Conservation (phyloP, 257 asterid genomes). For the Solanum clarkiae region DNA sequence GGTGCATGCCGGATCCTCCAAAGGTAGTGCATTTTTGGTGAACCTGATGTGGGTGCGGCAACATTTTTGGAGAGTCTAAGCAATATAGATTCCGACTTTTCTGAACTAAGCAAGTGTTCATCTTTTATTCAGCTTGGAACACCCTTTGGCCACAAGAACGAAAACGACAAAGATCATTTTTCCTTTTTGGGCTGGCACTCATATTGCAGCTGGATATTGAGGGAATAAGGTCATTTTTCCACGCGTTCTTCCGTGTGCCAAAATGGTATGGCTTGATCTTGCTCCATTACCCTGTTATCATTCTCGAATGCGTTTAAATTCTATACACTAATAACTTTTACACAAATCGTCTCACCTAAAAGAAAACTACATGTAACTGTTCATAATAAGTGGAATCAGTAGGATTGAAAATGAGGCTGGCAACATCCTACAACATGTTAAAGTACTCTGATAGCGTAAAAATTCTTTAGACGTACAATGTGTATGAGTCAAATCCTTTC, state of each 20-base stretch:
- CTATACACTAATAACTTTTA: not conserved
- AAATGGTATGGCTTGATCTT: constrained; percentile 43
- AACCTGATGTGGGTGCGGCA: not conserved
- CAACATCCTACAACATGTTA: not conserved
- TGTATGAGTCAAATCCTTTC: not conserved
- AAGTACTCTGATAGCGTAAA: not conserved
- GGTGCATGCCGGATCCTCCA: not conserved
- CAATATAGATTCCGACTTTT: not conserved
- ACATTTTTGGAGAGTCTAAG: not conserved
- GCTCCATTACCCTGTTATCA: not conserved
- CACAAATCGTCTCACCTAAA: not conserved
- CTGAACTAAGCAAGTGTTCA: not conserved
- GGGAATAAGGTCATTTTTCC: constrained; percentile 82
- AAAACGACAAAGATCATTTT: constrained; percentile 89
- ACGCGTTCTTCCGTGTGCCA: constrained; percentile 75
- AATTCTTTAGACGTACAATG: too few relatives aligned
- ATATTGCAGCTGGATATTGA: constrained; percentile 78
- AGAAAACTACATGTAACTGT: not conserved
- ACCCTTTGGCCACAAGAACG: constrained; percentile 96
- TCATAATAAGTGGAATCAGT: not conserved
- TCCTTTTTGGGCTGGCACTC: constrained; percentile 94
- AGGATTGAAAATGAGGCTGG: not conserved
- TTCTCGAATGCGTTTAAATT: not conserved
- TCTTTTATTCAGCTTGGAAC: constrained; percentile 65
- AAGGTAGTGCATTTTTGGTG: not conserved